Evolutionary conservation across 2,329 filamentous ascomycete species (phyloP).

Genomic region (Ambrosiella cleistominuta): DNA sequence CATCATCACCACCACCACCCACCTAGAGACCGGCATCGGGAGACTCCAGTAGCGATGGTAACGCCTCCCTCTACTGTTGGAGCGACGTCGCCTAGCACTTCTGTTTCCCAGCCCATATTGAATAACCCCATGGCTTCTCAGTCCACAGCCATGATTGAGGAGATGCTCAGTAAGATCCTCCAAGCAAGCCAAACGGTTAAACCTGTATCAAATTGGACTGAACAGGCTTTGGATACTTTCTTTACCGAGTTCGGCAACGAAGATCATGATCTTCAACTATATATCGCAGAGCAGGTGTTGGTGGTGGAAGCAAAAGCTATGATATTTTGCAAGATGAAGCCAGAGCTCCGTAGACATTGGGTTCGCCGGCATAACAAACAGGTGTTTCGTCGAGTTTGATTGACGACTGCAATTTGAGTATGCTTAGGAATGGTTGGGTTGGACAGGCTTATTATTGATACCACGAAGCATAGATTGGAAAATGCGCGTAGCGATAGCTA

Average conservation of each 20-base stretch:
- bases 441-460: neutral
- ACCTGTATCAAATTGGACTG: slow-evolving; percentile 31
- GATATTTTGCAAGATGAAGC: slow-evolving; percentile 44
- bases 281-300: slow-evolving; percentile 39
- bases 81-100: slow-evolving; percentile 5
- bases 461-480: neutral
- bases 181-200: slow-evolving; percentile 24
- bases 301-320: slow-evolving; percentile 43
- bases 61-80: slow-evolving; percentile 7
- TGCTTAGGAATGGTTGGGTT: neutral
- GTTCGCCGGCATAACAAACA: slow-evolving; percentile 20
- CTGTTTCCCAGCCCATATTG: neutral
- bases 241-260: slow-evolving; percentile 40
- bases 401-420: slow-evolving; percentile 15
- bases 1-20: slow-evolving; percentile 3
- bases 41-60: neutral
- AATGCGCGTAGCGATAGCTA: neutral
- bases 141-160: slow-evolving; percentile 15
- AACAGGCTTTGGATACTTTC: slow-evolving; percentile 41
- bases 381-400: slow-evolving; percentile 19
- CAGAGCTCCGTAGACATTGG: slow-evolving; percentile 35
- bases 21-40: neutral
- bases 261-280: slow-evolving; percentile 40
- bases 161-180: slow-evolving; percentile 19
- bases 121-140: neutral